Evolutionary conservation across 2,329 filamentous ascomycete species (phyloP).

Genomic region (Botrytis porri): DNA sequence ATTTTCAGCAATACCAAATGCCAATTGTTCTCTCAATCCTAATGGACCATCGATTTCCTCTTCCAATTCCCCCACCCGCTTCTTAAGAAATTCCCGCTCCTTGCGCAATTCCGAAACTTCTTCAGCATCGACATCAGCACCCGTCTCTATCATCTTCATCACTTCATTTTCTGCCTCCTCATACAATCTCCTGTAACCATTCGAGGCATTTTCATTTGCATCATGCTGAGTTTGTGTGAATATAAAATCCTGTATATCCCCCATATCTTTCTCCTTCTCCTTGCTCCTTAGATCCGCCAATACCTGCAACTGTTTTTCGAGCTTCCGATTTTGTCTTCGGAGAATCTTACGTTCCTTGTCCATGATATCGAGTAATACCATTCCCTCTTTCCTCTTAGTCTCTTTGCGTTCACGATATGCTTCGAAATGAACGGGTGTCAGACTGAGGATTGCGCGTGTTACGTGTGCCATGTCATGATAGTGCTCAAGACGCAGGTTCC

Average conservation of each 20-base stretch:
- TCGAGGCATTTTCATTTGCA: neutral
- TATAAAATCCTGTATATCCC: neutral
- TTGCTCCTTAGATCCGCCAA: neutral
- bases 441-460: constrained; percentile 6
- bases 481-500: constrained; percentile 1
- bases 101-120: constrained; percentile 1
- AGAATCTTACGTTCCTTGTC: neutral
- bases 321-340: neutral
- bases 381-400: neutral
- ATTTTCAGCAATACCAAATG: neutral
- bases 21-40: constrained; percentile 6
- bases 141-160: neutral
- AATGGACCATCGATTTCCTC: constrained; percentile 7
- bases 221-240: neutral
- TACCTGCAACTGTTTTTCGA: neutral
- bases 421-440: constrained; percentile 6
- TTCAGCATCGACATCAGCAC: neutral
- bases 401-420: constrained; percentile 2
- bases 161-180: neutral
- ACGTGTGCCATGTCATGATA: neutral
- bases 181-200: neutral
- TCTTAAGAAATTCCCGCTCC: neutral
- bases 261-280: neutral
- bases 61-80: constrained; percentile 7
- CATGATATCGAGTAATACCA: neutral